Evolutionary conservation across 352 stramenopile genomes (phyloP).

Genomic region (Elongisporangium prolatum): DNA sequence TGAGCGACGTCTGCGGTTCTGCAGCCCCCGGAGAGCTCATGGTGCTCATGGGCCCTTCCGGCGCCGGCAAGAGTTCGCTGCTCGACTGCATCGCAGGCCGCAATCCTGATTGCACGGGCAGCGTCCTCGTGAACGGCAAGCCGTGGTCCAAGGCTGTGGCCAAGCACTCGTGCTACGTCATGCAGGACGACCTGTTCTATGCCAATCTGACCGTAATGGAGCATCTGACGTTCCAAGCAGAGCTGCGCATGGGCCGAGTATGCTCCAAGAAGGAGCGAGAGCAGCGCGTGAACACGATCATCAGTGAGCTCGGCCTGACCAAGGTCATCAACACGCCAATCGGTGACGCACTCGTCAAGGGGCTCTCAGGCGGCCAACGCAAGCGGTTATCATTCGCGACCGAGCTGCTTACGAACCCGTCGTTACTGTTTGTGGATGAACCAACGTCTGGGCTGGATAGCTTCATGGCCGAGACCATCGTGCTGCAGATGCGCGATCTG

Average conservation of each 20-base stretch:
- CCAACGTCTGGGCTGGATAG: constrained; percentile 51
- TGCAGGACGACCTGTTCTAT: constrained; percentile 86
- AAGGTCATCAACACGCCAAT: constrained; percentile 42
- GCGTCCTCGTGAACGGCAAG: constrained; percentile 51
- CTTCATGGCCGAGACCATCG: constrained; percentile 37
- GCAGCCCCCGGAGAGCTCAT: constrained; percentile 20
- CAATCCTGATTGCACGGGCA: constrained; percentile 45
- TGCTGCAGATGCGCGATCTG: constrained; percentile 37
- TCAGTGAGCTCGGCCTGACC: constrained; percentile 37
- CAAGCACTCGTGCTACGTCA: constrained; percentile 52
- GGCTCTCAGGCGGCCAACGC: constrained; percentile 68
- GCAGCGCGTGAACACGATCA: constrained; percentile 23
- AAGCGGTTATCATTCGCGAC: constrained; percentile 76
- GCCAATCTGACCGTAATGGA: constrained; percentile 80
- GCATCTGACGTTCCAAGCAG: constrained; percentile 77
- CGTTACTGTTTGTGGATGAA: constrained; percentile 77
- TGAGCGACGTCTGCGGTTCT: constrained; percentile 32
- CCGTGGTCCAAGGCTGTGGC: constrained; percentile 21
- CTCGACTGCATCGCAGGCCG: constrained; percentile 32
- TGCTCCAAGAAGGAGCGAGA: constrained; percentile 12
- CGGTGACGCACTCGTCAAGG: constrained; percentile 29
- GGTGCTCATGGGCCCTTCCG: constrained; percentile 37
- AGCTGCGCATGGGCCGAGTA: constrained; percentile 48
- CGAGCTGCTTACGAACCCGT: constrained; percentile 72
- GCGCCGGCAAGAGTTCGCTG: constrained; percentile 32